Evolutionary conservation across 2,329 filamentous ascomycete genomes (phyloP).

Genomic region (Fusarium sulawesiense): DNA sequence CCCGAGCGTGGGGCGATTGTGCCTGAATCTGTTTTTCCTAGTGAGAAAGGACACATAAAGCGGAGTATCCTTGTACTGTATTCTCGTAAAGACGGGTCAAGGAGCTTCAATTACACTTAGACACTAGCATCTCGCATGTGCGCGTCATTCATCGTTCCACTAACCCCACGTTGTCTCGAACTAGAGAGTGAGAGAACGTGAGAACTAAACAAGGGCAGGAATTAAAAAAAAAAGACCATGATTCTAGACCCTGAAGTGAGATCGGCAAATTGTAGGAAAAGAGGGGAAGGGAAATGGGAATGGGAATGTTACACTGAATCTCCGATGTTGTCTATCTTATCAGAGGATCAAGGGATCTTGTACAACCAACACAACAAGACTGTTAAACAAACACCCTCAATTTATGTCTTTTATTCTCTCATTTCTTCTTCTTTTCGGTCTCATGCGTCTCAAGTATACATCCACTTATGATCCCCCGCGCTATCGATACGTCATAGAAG

Average conservation of each 20-base stretch:
- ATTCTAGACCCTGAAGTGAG: slow-evolving; percentile 5
- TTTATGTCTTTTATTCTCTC: background rate
- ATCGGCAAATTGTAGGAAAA: background rate
- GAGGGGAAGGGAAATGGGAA: slow-evolving; percentile 1
- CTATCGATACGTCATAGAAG: slow-evolving; percentile 36
- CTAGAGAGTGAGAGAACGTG: background rate
- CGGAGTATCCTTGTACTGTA: slow-evolving; percentile 6
- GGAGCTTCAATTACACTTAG: slow-evolving; percentile 32
- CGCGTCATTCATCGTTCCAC: slow-evolving; percentile 32
- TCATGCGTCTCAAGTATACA: background rate
- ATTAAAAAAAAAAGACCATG: background rate
- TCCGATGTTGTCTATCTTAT: background rate
- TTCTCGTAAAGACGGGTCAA: slow-evolving; percentile 25
- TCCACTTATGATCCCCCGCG: background rate
- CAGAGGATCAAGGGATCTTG: background rate
- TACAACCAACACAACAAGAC: background rate
- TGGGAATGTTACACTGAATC: slow-evolving; percentile 24
- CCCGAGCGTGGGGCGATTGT: slow-evolving; percentile 25
- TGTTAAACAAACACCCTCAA: too few relatives aligned
- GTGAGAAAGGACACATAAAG: background rate
- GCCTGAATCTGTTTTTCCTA: slow-evolving; percentile 23
- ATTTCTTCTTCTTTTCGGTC: background rate
- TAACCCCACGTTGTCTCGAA: slow-evolving; percentile 6
- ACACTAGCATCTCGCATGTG: slow-evolving; percentile 29
- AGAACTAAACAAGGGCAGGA: background rate